These are phyloP conservation scores for Cystobasidium pallidum DNA, from an alignment of 1,284 basidiomycete genomes.

Conservation along the genomic window DNA sequence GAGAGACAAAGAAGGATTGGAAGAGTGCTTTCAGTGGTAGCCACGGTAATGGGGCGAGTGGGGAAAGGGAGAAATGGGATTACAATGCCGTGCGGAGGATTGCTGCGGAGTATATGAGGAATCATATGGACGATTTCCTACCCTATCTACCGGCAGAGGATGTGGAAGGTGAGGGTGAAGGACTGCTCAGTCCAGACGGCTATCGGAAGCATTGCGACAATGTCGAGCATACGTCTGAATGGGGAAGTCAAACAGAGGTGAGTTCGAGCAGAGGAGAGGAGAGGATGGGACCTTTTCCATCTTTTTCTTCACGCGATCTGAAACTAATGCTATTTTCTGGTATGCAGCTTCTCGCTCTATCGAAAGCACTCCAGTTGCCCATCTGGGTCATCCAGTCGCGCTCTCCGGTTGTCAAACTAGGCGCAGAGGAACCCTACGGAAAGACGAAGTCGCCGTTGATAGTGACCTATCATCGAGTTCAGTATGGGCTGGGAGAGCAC, in stretches of 20 bases:
- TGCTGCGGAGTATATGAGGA: slow-evolving; percentile 80
- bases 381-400: slow-evolving; percentile 91
- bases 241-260: slow-evolving; percentile 95
- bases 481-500: slow-evolving; percentile 23
- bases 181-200: slow-evolving; percentile 57
- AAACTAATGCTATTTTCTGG: neutral
- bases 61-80: slow-evolving; percentile 27
- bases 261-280: no score
- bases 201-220: slow-evolving; percentile 78
- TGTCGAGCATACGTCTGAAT: slow-evolving; percentile 80
- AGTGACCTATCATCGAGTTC: slow-evolving; percentile 16
- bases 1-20: neutral
- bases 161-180: slow-evolving; percentile 74
- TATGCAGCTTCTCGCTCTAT: slow-evolving; percentile 75
- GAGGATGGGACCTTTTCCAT: no score
- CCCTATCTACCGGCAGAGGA: slow-evolving; percentile 87
- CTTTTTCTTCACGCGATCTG: no score
- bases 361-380: slow-evolving; percentile 77
- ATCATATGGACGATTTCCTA: slow-evolving; percentile 86
- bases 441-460: slow-evolving; percentile 48
- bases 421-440: slow-evolving; percentile 67
- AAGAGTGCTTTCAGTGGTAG: neutral
- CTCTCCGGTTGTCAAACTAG: slow-evolving; percentile 69
- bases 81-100: slow-evolving; percentile 63
- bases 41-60: neutral